These are phyloP conservation scores for Madurella fahalii DNA, from an alignment of 2,329 filamentous ascomycete species.

Conservation along the genomic window DNA sequence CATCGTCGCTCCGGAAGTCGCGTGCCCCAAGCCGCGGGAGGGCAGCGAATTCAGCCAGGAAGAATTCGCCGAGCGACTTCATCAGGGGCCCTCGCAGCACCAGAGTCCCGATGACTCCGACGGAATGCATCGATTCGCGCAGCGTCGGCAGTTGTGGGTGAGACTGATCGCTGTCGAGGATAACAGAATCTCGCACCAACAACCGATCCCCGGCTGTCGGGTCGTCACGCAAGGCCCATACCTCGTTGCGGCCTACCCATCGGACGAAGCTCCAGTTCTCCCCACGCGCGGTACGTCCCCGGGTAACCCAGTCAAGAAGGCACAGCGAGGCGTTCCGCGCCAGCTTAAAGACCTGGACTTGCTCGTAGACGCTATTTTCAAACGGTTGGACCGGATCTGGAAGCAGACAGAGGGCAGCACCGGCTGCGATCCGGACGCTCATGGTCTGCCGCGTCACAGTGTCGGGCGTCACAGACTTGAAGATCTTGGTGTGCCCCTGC, in stretches of 20 bases:
- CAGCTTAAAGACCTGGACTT: conserved; percentile 72
- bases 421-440: conserved; percentile 45
- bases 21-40: conserved; percentile 78
- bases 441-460: conserved; percentile 57
- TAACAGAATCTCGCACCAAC: conserved; percentile 78
- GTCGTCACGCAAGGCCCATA: conserved; percentile 52
- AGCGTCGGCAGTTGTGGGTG: conserved; percentile 40
- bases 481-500: conserved; percentile 90
- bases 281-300: conserved; percentile 77
- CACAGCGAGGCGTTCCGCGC: conserved; percentile 61
- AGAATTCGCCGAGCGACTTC: conserved; percentile 63
- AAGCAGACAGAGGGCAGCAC: conserved; percentile 60
- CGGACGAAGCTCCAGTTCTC: conserved; percentile 81
- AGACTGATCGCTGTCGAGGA: conserved; percentile 57
- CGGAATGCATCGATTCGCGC: conserved; percentile 64
- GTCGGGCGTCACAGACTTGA: conserved; percentile 64
- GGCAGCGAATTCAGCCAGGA: conserved; percentile 71
- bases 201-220: conserved; percentile 49
- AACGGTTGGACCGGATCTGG: conserved; percentile 95
- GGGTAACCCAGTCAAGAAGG: conserved; percentile 89
- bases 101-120: conserved; percentile 78
- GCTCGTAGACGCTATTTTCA: conserved; percentile 75
- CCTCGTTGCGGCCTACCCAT: conserved; percentile 83
- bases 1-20: conserved; percentile 63
- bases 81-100: conserved; percentile 74